Conservation (phyloP, 164 flowering plant species). For the Tinospora cordifolia region DNA sequence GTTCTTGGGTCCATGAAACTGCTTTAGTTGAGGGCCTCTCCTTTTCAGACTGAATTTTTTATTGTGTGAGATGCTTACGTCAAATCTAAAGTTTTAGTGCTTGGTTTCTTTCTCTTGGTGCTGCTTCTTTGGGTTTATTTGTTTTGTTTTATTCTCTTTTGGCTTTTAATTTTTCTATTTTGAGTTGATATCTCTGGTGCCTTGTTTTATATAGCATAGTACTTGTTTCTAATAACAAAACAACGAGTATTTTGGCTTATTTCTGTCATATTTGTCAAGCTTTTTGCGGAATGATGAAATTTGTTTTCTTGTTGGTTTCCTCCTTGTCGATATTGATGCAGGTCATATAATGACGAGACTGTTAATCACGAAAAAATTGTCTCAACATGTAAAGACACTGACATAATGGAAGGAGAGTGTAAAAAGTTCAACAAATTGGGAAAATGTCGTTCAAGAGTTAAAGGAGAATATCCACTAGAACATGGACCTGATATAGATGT, state of each 20-base stretch:
- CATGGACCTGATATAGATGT: constrained; percentile 59
- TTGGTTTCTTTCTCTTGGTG: too few relatives aligned
- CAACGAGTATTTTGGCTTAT: neutral
- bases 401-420: constrained; percentile 41
- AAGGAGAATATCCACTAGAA: constrained; percentile 48
- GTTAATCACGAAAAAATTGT: constrained; percentile 30
- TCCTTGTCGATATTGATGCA: constrained; percentile 10
- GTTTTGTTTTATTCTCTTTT: too few relatives aligned
- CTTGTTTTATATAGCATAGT: too few relatives aligned
- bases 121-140: too few relatives aligned
- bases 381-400: constrained; percentile 33
- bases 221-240: too few relatives aligned
- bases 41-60: too few relatives aligned
- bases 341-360: constrained; percentile 37
- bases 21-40: too few relatives aligned
- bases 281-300: neutral
- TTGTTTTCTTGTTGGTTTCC: neutral
- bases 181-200: too few relatives aligned
- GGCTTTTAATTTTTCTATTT: too few relatives aligned
- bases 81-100: too few relatives aligned
- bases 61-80: too few relatives aligned
- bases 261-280: neutral
- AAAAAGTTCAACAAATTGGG: constrained; percentile 37
- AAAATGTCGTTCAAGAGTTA: constrained; percentile 47
- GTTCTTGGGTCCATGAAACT: too few relatives aligned